Percentiles rank a stretch among this genome's conserved stretches.
Evolutionary conservation across 768 basidiomycete genomes (phyloP).

Genomic region (Tulasnella sp.): DNA sequence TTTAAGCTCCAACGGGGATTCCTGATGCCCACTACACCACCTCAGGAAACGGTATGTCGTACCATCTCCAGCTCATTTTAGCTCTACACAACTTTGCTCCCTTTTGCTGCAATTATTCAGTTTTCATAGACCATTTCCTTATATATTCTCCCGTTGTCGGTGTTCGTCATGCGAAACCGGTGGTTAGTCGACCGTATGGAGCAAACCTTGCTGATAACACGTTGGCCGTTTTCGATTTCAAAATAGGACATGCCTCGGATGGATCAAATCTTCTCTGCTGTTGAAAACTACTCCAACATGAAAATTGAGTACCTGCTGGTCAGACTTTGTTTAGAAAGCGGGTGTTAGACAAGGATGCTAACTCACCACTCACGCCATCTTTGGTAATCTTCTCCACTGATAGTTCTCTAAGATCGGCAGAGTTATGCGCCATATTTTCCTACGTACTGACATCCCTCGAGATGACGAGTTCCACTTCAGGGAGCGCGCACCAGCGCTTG

Average conservation of each 20-base stretch:
- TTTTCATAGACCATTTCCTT: neutral
- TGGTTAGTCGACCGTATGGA: neutral
- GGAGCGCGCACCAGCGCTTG: conserved; percentile 62
- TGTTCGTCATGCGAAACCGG: conserved; percentile 14
- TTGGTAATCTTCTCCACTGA: neutral
- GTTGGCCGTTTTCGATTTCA: conserved; percentile 27
- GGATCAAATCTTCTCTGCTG: conserved; percentile 67
- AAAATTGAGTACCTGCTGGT: conserved; percentile 70
- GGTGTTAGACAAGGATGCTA: neutral
- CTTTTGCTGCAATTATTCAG: neutral
- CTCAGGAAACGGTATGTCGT: conserved; percentile 58
- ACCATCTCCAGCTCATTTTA: neutral
- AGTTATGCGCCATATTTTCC: conserved; percentile 83
- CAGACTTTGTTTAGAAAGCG: conserved; percentile 34
- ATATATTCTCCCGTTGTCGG: conserved; percentile 23
- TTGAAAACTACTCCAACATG: conserved; percentile 73
- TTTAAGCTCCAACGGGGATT: conserved; percentile 88
- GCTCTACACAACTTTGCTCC: conserved; percentile 3
- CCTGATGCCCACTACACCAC: conserved; percentile 54
- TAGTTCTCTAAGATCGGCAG: conserved; percentile 80
- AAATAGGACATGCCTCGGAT: conserved; percentile 70
- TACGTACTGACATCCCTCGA: conserved; percentile 55
- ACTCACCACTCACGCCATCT: neutral
- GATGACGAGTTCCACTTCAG: conserved; percentile 69
- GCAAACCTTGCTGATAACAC: neutral